Conservation (phyloP, 1,284 basidiomycete genomes). For the Stereum hirsutum region DNA sequence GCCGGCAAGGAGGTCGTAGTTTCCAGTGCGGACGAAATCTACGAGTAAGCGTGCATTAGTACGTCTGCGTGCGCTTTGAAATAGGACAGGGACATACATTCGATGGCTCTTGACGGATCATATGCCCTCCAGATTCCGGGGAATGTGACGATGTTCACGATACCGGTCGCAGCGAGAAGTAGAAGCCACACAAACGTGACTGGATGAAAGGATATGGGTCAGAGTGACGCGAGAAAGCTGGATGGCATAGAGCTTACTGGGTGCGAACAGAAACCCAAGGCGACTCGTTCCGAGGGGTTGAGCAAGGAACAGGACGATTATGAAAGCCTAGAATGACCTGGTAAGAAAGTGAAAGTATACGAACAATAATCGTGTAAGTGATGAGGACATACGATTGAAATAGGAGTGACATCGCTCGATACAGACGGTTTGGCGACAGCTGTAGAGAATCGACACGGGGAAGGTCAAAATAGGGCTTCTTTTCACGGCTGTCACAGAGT, state of each 20-base stretch:
- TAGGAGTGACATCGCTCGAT: conserved; percentile 34
- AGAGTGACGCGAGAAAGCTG: not conserved
- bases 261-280: conserved; percentile 45
- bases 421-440: conserved; percentile 47
- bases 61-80: not conserved
- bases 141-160: conserved; percentile 43
- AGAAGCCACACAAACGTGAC: conserved; percentile 52
- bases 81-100: conserved; percentile 30
- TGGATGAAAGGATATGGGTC: conserved; percentile 13
- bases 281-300: conserved; percentile 51
- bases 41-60: not conserved
- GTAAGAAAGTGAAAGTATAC: not conserved
- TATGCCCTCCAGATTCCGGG: conserved; percentile 59
- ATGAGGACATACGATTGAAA: conserved; percentile 50
- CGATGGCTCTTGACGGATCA: conserved; percentile 55
- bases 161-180: conserved; percentile 40
- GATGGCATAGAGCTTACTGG: conserved; percentile 25
- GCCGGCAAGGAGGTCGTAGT: conserved; percentile 56
- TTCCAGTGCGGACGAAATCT: conserved; percentile 56
- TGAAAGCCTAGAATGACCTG: conserved; percentile 31
- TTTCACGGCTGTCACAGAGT: not conserved
- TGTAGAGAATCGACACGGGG: no score
- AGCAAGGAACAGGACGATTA: conserved; percentile 46
- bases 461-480: not conserved
- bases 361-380: no score